Evolutionary conservation across 2,329 filamentous ascomycete genomes (phyloP), one percentile per base, ranked within the genome.

Genomic region (Venturia effusa): DNA sequence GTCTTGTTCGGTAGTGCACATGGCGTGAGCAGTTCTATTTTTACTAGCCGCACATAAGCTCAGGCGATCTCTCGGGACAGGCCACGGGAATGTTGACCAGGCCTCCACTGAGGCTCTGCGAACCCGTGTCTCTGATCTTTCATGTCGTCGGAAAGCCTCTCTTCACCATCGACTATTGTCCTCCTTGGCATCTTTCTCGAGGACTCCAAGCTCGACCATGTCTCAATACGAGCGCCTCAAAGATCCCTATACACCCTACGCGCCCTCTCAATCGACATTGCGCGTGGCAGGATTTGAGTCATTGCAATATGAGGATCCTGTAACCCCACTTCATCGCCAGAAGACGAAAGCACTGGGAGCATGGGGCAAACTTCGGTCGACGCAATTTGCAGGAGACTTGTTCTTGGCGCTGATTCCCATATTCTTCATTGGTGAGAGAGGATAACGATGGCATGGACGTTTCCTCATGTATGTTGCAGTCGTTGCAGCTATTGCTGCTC

Each of bases 401-500:
- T 24, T 74, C 1, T 41, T 75, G n/a, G 69, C 70, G 0, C 7
- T 72, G 1, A 37, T 71, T 13, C 74, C 74, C 0, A 22, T 75
- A 2, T 74, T 71, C 51, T 76, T 75, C 62, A 71, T 76, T 7
- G 51, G 73, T 73, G 67, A 55, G 72, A 30, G 27, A 15, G 4
- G 17, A n/a, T 13, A n/a, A 34, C n/a, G 1, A 34, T 30, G 13
- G 27, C 13, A 19, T 60, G 11, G 17, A n/a, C 24, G 22, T 11
- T 54, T 24, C 17, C 37, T 64, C 19, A 15, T 34, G 3, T 3
- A n/a, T 74, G 72, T 72, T 0, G 67, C 74, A 11, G 72, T 66
- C 8, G 61, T 70, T 32, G 70, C 71, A 1, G 69, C 64, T 0
- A 62, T 67, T 0, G 68, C 62, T 0, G 66, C 74, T 0, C 68